Percentiles rank a stretch among this genome's conserved stretches.
These are phyloP conservation scores for Rhizophagus clarus DNA, from an alignment of 192 early-diverging fungal species.

Conservation along the genomic window DNA sequence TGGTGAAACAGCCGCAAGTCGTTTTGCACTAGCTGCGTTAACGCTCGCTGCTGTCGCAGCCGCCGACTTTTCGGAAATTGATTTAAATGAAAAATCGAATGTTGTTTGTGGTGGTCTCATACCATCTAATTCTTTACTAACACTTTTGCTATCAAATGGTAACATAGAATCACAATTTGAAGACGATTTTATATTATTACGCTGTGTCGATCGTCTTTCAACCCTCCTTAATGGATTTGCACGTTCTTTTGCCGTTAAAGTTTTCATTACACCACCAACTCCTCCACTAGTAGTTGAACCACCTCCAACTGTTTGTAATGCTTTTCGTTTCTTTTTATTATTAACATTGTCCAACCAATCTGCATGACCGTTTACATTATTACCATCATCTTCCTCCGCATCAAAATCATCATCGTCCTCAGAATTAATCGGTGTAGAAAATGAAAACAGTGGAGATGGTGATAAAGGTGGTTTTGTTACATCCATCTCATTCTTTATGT, in stretches of 20 bases:
- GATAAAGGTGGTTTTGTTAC: constrained; percentile 1
- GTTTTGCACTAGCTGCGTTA: constrained; percentile 26
- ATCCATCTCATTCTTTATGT: not conserved
- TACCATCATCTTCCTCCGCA: constrained; percentile 29
- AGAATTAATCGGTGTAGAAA: constrained; percentile 29
- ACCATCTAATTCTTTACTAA: constrained; percentile 11
- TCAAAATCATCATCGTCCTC: constrained; percentile 32
- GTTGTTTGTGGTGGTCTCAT: constrained; percentile 26
- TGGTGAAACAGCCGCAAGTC: constrained; percentile 29
- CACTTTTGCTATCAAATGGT: constrained; percentile 5
- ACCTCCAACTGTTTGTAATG: constrained; percentile 31
- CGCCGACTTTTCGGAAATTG: constrained; percentile 22
- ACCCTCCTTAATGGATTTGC: constrained; percentile 29
- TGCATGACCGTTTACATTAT: constrained; percentile 19
- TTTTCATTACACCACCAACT: constrained; percentile 27
- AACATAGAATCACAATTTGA: not conserved
- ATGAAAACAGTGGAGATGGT: constrained; percentile 28
- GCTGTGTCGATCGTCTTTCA: constrained; percentile 14
- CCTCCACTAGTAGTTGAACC: constrained; percentile 12
- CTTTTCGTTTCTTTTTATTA: constrained; percentile 34
- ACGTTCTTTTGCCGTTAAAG: constrained; percentile 16
- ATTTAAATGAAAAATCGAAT: constrained; percentile 33
- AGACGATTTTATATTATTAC: not conserved
- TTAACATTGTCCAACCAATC: constrained; percentile 35
- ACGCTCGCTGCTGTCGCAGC: constrained; percentile 26